Conservation (phyloP, 139 green algal genomes). For the Diplosphaera chodatii region DNA sequence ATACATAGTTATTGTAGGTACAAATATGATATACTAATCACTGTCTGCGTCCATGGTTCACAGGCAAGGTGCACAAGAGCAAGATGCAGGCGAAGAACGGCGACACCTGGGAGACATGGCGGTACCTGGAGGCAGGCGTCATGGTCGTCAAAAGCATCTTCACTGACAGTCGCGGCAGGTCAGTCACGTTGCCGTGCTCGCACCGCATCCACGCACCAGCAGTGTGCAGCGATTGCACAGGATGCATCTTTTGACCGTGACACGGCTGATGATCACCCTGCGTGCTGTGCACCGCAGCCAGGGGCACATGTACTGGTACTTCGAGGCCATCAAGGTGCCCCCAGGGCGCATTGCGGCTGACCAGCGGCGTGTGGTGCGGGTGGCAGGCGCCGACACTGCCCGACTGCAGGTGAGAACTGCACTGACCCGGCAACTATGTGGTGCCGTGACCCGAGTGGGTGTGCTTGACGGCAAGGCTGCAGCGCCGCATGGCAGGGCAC, state of each 20-base stretch:
- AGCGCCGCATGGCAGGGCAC: no score
- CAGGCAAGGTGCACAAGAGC: constrained; percentile 9
- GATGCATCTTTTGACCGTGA: not conserved
- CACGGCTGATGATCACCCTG: no score
- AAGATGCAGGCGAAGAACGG: not conserved
- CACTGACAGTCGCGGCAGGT: not conserved
- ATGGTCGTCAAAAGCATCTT: constrained; percentile 10
- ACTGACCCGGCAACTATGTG: no score
- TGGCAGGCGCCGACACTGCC: not conserved
- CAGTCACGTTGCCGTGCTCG: no score
- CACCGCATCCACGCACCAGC: no score
- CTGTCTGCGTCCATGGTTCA: no score
- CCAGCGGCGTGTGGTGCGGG: not conserved
- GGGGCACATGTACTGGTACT: constrained; percentile 10
- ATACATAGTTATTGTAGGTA: no score
- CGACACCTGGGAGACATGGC: constrained; percentile 7
- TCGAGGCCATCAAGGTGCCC: constrained; percentile 5
- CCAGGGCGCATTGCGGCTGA: not conserved
- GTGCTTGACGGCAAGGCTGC: no score
- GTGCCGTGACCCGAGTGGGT: no score
- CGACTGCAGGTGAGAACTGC: constrained; percentile 5
- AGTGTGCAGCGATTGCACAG: no score
- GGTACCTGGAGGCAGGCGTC: constrained; percentile 8
- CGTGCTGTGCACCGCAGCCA: not conserved
- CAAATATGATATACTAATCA: no score